A percentile compares a stretch with the other conserved stretches of the same genome.
Conservation (phyloP, 441 rosid species). For the Kokia cookei region DNA sequence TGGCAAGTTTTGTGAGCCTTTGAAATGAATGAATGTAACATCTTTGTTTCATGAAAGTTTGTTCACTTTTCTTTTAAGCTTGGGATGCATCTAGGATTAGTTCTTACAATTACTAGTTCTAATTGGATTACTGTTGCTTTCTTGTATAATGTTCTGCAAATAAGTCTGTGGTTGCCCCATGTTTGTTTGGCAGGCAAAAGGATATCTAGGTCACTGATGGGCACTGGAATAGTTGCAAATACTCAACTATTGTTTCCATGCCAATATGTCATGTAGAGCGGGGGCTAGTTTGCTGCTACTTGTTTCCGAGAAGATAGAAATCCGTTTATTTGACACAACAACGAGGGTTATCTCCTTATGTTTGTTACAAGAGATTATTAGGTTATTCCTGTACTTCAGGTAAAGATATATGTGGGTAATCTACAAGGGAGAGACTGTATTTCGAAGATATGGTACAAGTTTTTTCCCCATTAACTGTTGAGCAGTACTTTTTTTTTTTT, state of each 20-base stretch:
- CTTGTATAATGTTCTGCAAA: neutral
- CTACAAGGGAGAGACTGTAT: neutral
- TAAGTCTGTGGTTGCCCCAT: conserved; percentile 6
- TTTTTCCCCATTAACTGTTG: neutral
- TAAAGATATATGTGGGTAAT: neutral
- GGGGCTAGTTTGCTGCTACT: conserved; percentile 1
- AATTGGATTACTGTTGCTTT: neutral
- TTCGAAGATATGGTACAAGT: neutral
- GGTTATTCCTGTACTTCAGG: neutral
- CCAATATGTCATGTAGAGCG: neutral
- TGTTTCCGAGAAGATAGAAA: neutral
- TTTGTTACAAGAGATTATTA: neutral
- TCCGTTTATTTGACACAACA: neutral
- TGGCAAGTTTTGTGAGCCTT: neutral
- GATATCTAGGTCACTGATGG: conserved; percentile 10
- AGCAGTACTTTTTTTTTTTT: neutral
- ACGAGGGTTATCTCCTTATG: neutral
- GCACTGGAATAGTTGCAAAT: neutral
- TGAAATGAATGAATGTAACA: neutral
- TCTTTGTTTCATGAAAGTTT: neutral
- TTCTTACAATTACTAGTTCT: neutral
- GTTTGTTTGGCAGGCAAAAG: conserved; percentile 34
- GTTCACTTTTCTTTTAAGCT: neutral
- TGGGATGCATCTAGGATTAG: neutral
- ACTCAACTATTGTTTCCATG: neutral